Conservation (phyloP, 306 rosid genomes). For the Pterocarpus santalinus region DNA sequence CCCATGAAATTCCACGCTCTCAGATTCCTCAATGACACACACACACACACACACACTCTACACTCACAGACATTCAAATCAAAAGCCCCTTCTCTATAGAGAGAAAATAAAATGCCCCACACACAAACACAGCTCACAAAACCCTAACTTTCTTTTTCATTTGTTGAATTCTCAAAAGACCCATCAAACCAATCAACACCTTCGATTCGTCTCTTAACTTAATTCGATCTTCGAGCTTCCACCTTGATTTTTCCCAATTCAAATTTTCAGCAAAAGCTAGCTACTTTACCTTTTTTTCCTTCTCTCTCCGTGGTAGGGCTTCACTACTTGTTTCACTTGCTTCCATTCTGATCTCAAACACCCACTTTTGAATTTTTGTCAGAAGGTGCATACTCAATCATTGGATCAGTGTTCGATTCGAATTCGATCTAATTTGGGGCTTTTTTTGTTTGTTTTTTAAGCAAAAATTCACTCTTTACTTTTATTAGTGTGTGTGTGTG, state of each 20-base stretch:
- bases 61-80: background rate
- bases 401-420: slow-evolving; percentile 40
- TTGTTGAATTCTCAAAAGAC: slow-evolving; percentile 34
- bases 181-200: slow-evolving; percentile 47
- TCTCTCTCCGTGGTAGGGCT: slow-evolving; percentile 23
- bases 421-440: slow-evolving; percentile 3
- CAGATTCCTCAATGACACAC: slow-evolving; percentile 18
- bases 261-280: slow-evolving; percentile 42
- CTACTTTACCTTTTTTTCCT: slow-evolving; percentile 18
- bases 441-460: background rate
- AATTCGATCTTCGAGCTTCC: slow-evolving; percentile 18
- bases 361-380: slow-evolving; percentile 39
- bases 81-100: slow-evolving; percentile 8
- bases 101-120: slow-evolving; percentile 39
- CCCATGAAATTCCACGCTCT: slow-evolving; percentile 49
- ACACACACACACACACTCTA: background rate
- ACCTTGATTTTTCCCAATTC: background rate
- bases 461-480: slow-evolving; percentile 6
- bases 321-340: slow-evolving; percentile 21
- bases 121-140: slow-evolving; percentile 45
- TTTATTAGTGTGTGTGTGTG: background rate
- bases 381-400: background rate
- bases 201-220: slow-evolving; percentile 10
- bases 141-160: slow-evolving; percentile 50
- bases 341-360: slow-evolving; percentile 34